Percentiles rank a stretch among this genome's conserved stretches.
These are phyloP conservation scores for Chaetomium tenue DNA, from an alignment of 495 filamentous ascomycete genomes.

Conservation along the genomic window DNA sequence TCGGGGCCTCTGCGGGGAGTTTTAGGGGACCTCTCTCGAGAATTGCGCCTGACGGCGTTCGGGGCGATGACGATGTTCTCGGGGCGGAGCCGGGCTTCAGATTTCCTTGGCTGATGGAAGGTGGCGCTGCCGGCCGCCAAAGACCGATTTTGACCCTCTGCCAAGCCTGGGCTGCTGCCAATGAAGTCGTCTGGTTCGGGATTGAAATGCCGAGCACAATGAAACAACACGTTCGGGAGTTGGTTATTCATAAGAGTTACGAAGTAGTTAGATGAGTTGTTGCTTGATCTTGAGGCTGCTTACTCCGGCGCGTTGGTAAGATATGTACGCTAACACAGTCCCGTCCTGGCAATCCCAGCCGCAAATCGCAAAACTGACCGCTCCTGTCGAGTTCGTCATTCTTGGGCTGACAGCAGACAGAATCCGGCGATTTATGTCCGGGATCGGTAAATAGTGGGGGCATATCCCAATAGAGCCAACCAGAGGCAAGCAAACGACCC, in stretches of 20 bases:
- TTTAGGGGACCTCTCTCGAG: slow-evolving; percentile 15
- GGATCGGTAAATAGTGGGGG: slow-evolving; percentile 20
- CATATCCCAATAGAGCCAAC: not conserved
- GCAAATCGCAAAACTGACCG: not conserved
- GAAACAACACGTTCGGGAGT: not conserved
- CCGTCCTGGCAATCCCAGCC: too few relatives aligned
- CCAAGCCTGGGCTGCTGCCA: slow-evolving; percentile 8
- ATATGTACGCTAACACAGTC: not conserved
- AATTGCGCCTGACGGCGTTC: slow-evolving; percentile 20
- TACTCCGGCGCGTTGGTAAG: too few relatives aligned
- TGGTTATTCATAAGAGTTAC: not conserved
- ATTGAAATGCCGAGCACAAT: not conserved
- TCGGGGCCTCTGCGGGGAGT: not conserved
- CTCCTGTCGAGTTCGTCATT: not conserved
- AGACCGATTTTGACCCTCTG: slow-evolving; percentile 8
- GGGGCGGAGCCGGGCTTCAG: slow-evolving; percentile 26
- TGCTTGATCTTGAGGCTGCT: not conserved
- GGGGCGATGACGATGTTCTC: slow-evolving; percentile 30
- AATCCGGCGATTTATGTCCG: slow-evolving; percentile 1
- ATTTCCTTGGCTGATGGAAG: slow-evolving; percentile 32
- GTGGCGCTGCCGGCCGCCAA: slow-evolving; percentile 24
- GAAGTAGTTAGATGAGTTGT: not conserved
- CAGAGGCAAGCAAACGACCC: not conserved
- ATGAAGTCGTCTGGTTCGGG: not conserved
- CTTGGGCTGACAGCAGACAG: not conserved